These are phyloP conservation scores for Ciborinia camelliae DNA, from an alignment of 2,329 filamentous ascomycete genomes.

Conservation along the genomic window DNA sequence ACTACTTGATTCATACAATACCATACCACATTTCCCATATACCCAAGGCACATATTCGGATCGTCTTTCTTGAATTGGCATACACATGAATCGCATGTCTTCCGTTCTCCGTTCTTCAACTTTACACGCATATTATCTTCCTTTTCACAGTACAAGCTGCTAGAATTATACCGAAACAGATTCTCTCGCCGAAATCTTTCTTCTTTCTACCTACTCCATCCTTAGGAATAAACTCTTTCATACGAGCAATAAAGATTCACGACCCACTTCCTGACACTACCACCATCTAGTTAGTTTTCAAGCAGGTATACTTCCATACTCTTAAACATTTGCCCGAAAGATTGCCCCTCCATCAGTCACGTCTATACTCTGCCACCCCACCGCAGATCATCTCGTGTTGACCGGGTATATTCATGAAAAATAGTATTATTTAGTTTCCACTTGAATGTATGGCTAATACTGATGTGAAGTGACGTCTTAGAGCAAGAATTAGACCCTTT, in stretches of 20 bases:
- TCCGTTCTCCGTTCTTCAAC: no score
- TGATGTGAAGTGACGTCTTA: slow-evolving; percentile 15
- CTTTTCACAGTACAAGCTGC: neutral
- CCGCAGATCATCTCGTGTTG: slow-evolving; percentile 8
- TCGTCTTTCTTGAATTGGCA: neutral
- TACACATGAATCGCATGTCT: neutral
- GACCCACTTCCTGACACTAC: slow-evolving; percentile 3
- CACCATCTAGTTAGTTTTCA: neutral
- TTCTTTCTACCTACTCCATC: neutral
- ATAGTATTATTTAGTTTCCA: neutral
- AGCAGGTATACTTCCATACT: slow-evolving; percentile 6
- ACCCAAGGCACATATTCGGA: neutral
- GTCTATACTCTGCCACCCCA: neutral
- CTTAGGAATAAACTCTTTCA: neutral
- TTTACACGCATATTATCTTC: neutral
- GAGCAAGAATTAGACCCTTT: neutral
- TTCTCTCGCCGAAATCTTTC: neutral
- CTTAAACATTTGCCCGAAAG: neutral
- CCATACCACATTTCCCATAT: neutral
- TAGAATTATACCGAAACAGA: neutral
- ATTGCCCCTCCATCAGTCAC: slow-evolving; percentile 13
- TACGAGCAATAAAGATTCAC: neutral
- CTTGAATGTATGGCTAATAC: slow-evolving; percentile 14
- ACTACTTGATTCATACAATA: neutral
- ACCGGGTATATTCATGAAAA: neutral